phyloP scores from a whole-genome alignment of 2,329 filamentous ascomycete genomes.

The Cladophialophora carrionii region DNA sequence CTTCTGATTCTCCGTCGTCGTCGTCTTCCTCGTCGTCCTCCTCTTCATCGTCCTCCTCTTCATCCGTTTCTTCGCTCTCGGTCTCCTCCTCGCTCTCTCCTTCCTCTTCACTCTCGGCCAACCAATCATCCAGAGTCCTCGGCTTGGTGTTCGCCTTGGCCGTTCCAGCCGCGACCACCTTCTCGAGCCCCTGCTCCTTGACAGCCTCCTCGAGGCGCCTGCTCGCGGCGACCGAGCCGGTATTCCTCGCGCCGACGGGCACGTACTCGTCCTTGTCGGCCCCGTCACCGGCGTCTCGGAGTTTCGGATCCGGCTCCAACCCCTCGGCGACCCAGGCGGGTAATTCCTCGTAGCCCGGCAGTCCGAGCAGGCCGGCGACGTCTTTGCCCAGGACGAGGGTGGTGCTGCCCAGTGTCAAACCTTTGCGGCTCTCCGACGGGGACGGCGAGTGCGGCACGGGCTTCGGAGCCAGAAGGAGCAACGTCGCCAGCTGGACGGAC shows the following conservation, averaged over 20 bases:
- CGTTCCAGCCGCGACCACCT: slow-evolving; percentile 38
- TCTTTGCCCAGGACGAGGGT: slow-evolving; percentile 77
- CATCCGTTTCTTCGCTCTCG: slow-evolving; percentile 25
- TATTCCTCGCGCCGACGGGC: slow-evolving; percentile 43
- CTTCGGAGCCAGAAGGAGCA: slow-evolving; percentile 91
- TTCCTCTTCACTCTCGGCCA: slow-evolving; percentile 71
- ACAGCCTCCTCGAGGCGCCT: slow-evolving; percentile 50
- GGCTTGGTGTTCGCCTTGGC: slow-evolving; percentile 52
- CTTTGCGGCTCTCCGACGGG: slow-evolving; percentile 80
- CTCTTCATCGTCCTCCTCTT: slow-evolving; percentile 22
- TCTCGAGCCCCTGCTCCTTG: slow-evolving; percentile 45
- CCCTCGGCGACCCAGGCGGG: slow-evolving; percentile 84
- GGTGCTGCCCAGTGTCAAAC: slow-evolving; percentile 78
- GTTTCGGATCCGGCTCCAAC: slow-evolving; percentile 72
- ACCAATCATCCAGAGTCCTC: slow-evolving; percentile 91
- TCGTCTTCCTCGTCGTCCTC: slow-evolving; percentile 11
- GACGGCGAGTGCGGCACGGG: slow-evolving; percentile 88
- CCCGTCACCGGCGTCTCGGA: slow-evolving; percentile 64
- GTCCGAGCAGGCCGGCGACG: slow-evolving; percentile 70
- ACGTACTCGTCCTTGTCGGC: slow-evolving; percentile 39
- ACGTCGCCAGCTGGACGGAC: slow-evolving; percentile 78
- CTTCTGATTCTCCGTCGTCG: slow-evolving; percentile 3
- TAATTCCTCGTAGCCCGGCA: slow-evolving; percentile 76
- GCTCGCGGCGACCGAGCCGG: slow-evolving; percentile 44
- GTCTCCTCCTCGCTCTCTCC: slow-evolving; percentile 48